Conservation (phyloP, 805 yeast species). For the Yamadazyma sp. region DNA sequence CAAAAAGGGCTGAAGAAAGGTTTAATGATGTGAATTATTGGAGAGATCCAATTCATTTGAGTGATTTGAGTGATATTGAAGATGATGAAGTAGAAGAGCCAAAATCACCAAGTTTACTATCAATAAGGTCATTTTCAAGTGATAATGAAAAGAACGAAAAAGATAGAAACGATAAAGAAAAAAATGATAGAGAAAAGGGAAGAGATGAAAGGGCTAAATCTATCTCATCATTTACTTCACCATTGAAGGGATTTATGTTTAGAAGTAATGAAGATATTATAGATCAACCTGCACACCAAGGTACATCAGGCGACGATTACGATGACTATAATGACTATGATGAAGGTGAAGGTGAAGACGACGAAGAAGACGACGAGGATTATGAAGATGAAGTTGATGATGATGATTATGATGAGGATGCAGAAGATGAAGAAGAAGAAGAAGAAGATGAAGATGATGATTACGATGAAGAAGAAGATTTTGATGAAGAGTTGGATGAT, state of each 20-base stretch:
- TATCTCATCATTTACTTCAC: conserved; percentile 35
- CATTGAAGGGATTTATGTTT: conserved; percentile 41
- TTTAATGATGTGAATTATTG: conserved; percentile 89
- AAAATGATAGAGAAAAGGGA: conserved; percentile 7
- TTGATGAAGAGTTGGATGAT: conserved; percentile 7
- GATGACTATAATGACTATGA: conserved; percentile 14
- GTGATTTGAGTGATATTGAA: conserved; percentile 55
- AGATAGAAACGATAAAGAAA: conserved; percentile 6
- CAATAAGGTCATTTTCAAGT: conserved; percentile 14
- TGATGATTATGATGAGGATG: conserved; percentile 12
- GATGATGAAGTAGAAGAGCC: conserved; percentile 23
- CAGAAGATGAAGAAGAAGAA: conserved; percentile 9
- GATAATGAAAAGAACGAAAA: conserved; percentile 7
- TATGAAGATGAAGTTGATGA: conserved; percentile 11
- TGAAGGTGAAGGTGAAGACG: conserved; percentile 13
- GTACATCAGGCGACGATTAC: conserved; percentile 29
- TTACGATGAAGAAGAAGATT: conserved; percentile 12
- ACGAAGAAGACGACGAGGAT: conserved; percentile 15
- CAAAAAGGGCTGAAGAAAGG: conserved; percentile 44
- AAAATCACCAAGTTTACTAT: conserved; percentile 16
- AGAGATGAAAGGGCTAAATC: conserved; percentile 31
- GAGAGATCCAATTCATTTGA: conserved; percentile 77
- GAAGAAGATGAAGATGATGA: conserved; percentile 14
- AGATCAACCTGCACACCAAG: too few relatives aligned
- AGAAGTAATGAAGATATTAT: too few relatives aligned